Base-by-base conservation (phyloP, 176 grass and related monocot species). In the Zoysia pacifica region DNA sequence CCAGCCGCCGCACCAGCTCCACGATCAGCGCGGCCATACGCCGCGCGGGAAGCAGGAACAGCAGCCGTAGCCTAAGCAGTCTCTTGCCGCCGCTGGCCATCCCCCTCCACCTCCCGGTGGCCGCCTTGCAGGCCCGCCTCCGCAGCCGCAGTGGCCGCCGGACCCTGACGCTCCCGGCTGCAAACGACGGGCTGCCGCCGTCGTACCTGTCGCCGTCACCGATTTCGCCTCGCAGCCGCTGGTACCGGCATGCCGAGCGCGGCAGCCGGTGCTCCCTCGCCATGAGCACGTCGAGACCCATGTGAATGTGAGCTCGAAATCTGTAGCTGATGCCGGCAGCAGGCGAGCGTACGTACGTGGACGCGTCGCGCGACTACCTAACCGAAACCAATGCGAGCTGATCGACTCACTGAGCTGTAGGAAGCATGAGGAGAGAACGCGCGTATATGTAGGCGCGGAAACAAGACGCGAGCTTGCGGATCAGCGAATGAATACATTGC, bases 1-100 rank as follows among this genome's bases (percentile, higher is more conserved):
- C 79, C 11, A 91, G 42, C n/a, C 85, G 82, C 19, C 91, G 53
- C 46, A 91, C 44, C 9, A 94, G 73, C 85, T 94, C 89, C 4
- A 76, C 77, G 46, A 89, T 47, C 68, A 94, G 83, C 56, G 91
- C 85, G n/a, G 86, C 84, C 60, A 80, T 75, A 15, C 80, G 83
- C 59, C 82, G 70, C n/a, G 88, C 81, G 10, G 91, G 91, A 11
- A 77, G 75, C 44, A 81, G 44, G 2, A 91, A 45, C 64, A 94
- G 15, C 47, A 94, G 69, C 62, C 85, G 83, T 61, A 48, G 58
- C n/a, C 64, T 28, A 28, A 28, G 28, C 28, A 28, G 28, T 28
- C 28, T 28, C 28, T 28, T 79, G 48, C 67, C 61, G 42, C 59
- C 67, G 47, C 6, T 14, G 60, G 63, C 3, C 11, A 75, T 12